Evolutionary conservation across 2,329 filamentous ascomycete genomes (phyloP), one percentile per base, ranked within the genome.

Genomic region (Colletotrichum ledebouriae): DNA sequence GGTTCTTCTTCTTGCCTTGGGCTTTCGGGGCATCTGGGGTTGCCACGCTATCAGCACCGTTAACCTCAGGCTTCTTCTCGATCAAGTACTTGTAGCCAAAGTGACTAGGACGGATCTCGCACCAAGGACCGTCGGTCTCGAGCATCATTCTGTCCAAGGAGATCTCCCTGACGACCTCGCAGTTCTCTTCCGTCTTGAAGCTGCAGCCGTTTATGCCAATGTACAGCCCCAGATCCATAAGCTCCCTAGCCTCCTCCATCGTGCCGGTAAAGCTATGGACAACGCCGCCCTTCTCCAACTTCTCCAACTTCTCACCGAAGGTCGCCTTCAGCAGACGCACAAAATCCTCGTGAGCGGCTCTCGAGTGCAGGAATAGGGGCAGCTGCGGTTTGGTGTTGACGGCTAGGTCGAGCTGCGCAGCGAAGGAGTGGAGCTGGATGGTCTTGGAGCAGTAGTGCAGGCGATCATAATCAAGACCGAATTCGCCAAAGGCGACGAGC

Each of bases 91-190:
- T 91, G 74, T 91, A 92, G 2, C 93, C 94, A 34, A 94, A 94
- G 80, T 99, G 95, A 34, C 89, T 93, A 1, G 94, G 91, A 25
- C 96, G 86, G 67, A 99, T 95, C 78, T 99, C 96, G 76, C 96
- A 99, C 92, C 96, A 99, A 3, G 96, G 96, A 2, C 96, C 96
- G 77, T 99, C 96, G 0, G 96, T 99, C 84, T 99, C 96, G 55
- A 99, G 89, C 86, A 98, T 97, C 61, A 99, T 79, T 53, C 90
- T 83, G 63, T 94, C 89, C 11, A 99, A 82, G 11, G 90, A 92
- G 44, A 98, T 89, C 69, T 91, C 87, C 71, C 86, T 89, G 11
- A 98, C 94, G 3, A 98, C 94, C 13, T 87, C 90, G 46, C 97
- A 88, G 74, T 98, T 99, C 77, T 97, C 94, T 11, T 87, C 90